Evolutionary conservation across 176 grass and related monocot species (phyloP), one percentile per base, ranked within the genome.

Genomic region (Calamus simplicifolius): DNA sequence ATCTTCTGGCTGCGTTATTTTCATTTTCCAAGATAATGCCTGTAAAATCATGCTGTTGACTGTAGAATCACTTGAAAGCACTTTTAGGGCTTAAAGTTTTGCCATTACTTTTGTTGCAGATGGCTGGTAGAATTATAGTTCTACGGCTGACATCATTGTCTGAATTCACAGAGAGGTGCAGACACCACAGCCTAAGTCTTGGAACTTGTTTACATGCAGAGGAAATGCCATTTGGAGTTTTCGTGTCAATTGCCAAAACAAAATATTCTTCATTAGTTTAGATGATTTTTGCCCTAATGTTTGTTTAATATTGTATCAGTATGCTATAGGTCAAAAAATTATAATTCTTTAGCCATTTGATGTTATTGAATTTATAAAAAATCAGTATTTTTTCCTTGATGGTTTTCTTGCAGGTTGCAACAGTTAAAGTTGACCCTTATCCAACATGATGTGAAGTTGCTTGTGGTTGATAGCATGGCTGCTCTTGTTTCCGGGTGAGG

Each of bases 381-480:
- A 31, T 31, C 5, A 31, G 29, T 31, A 31, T 38, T 10, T 38
- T 38, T 38, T 38, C 31, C 31, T 16, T 54, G 27, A 67, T 54
- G 35, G 61, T 16, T 63, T 62, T 19, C 43, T 21, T 64, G 57
- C 69, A 97, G 93, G 73, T 80, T 97, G 84, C 80, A 92, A 73
- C 87, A 97, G 69, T 85, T 97, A 79, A 84, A 88, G 62, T 56
- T 97, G 76, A 80, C 81, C 68, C 73, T 88, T 35, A 78, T 97
- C 43, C 87, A 92, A 51, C 64, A 88, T 70, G 87, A 91, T 72
- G 87, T 97, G 78, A 97, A 97, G 75, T 74, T 97, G 75, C 75
- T 97, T 55, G 77, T 97, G 78, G 84, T 97, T 67, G 84, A 97
- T 80, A 97, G 93, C 75, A 80, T 97, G 69, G 87, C 93, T 83